Conservation (phyloP, 1,139 yeast species). For the Geotrichum cucujoidarum region DNA sequence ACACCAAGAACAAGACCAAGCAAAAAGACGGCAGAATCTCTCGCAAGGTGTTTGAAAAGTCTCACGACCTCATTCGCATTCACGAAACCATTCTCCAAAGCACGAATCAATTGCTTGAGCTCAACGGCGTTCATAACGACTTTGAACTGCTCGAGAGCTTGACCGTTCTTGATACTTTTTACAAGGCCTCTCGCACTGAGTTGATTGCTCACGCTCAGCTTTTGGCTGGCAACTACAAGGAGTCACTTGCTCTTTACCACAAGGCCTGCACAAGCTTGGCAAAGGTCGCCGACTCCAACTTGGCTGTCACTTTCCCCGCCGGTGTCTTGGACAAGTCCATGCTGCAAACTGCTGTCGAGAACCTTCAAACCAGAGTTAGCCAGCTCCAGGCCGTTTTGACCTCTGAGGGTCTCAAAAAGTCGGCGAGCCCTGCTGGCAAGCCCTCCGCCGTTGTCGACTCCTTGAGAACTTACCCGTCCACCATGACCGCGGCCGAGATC, state of each 20-base stretch:
- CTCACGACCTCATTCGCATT: conserved; percentile 48
- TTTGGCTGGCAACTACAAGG: conserved; percentile 43
- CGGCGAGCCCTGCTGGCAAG: neutral
- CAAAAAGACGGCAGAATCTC: conserved; percentile 24
- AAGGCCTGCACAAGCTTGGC: conserved; percentile 36
- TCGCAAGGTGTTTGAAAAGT: conserved; percentile 35
- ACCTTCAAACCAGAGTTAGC: neutral
- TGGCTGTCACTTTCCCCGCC: conserved; percentile 31
- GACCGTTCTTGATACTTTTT: conserved; percentile 47
- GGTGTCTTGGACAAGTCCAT: conserved; percentile 30
- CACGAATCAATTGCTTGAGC: conserved; percentile 57
- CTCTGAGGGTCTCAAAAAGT: conserved; percentile 7
- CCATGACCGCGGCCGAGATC: conserved; percentile 34
- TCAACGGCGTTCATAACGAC: conserved; percentile 90
- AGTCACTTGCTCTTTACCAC: conserved; percentile 51
- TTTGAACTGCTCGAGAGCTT: conserved; percentile 59
- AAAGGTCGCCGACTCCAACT: conserved; percentile 17
- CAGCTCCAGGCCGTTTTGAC: conserved; percentile 18
- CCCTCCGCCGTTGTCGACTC: conserved; percentile 45
- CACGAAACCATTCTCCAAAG: conserved; percentile 48
- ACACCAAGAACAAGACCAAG: conserved; percentile 24
- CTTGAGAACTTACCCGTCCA: conserved; percentile 40
- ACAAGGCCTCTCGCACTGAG: conserved; percentile 42
- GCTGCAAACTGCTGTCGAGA: neutral
- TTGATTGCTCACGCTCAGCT: conserved; percentile 50